These are phyloP conservation scores for Ampelomyces quisqualis DNA, from an alignment of 2,329 filamentous ascomycete genomes.

Conservation along the genomic window DNA sequence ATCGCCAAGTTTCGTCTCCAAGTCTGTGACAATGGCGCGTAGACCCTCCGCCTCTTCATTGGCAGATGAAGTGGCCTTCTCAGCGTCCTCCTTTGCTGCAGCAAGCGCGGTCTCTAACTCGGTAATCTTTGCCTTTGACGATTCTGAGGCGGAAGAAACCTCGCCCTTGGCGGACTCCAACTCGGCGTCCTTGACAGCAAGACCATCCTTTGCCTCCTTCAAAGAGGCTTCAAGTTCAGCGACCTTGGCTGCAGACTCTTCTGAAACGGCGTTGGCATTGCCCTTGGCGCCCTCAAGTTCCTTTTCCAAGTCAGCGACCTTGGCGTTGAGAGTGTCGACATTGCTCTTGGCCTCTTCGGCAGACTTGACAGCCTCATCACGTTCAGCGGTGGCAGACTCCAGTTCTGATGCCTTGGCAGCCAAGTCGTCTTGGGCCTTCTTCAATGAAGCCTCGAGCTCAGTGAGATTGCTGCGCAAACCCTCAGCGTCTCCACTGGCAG, in stretches of 20 bases:
- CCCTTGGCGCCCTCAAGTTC: constrained; percentile 23
- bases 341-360: constrained; percentile 28
- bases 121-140: constrained; percentile 15
- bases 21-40: constrained; percentile 22
- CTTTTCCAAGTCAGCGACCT: constrained; percentile 31
- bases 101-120: constrained; percentile 21
- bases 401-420: constrained; percentile 27
- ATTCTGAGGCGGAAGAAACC: constrained; percentile 16
- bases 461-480: constrained; percentile 28
- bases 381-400: constrained; percentile 23
- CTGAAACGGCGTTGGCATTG: constrained; percentile 19
- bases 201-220: constrained; percentile 25
- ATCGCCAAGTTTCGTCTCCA: constrained; percentile 21
- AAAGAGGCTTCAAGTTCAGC: constrained; percentile 22
- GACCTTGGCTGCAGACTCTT: constrained; percentile 23
- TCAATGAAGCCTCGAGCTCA: constrained; percentile 30
- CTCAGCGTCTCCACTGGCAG: constrained; percentile 31
- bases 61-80: constrained; percentile 11
- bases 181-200: constrained; percentile 27
- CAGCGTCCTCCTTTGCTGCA: constrained; percentile 12
- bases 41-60: constrained; percentile 16
- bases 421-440: constrained; percentile 27
- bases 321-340: constrained; percentile 22
- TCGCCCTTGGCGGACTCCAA: constrained; percentile 24
- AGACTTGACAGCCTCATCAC: constrained; percentile 25